Conservation (phyloP, 192 early-diverging fungal genomes). For the Backusella morwellensis region DNA sequence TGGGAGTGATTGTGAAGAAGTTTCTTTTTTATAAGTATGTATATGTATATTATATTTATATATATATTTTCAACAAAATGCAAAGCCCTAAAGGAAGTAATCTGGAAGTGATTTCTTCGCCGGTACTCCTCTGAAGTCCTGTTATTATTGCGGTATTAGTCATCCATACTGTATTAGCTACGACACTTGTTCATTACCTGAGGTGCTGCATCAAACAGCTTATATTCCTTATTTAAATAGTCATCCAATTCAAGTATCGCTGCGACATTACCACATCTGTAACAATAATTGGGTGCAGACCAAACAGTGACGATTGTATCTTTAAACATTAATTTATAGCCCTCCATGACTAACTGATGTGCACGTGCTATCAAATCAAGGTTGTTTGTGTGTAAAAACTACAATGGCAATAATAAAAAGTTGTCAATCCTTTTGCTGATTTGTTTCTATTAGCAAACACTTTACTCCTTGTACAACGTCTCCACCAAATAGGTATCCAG, state of each 20-base stretch:
- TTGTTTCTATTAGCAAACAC: not conserved
- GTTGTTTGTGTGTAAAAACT: conserved; percentile 80
- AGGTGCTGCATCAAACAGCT: conserved; percentile 91
- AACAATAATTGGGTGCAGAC: conserved; percentile 99
- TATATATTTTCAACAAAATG: not conserved
- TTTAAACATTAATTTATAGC: conserved; percentile 96
- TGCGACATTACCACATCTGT: conserved; percentile 97
- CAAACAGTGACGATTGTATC: conserved; percentile 96
- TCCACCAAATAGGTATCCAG: conserved; percentile 97
- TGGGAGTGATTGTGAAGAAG: not conserved
- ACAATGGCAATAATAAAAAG: not conserved
- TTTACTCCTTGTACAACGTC: conserved; percentile 77
- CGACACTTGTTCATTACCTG: conserved; percentile 48
- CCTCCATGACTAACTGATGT: conserved; percentile 98
- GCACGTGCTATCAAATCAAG: conserved; percentile 91
- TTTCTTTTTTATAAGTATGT: not conserved
- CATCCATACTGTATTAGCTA: not conserved
- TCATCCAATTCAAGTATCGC: conserved; percentile 95
- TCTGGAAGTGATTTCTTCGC: conserved; percentile 88
- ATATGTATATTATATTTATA: not conserved
- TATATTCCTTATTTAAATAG: conserved; percentile 83
- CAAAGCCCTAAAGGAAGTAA: conserved; percentile 77
- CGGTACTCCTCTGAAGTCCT: conserved; percentile 79
- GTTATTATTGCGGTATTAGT: not conserved
- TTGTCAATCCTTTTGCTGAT: conserved; percentile 8